Base-by-base conservation (phyloP, 2,329 filamentous ascomycete species). In the Apiospora kogelbergensis region DNA sequence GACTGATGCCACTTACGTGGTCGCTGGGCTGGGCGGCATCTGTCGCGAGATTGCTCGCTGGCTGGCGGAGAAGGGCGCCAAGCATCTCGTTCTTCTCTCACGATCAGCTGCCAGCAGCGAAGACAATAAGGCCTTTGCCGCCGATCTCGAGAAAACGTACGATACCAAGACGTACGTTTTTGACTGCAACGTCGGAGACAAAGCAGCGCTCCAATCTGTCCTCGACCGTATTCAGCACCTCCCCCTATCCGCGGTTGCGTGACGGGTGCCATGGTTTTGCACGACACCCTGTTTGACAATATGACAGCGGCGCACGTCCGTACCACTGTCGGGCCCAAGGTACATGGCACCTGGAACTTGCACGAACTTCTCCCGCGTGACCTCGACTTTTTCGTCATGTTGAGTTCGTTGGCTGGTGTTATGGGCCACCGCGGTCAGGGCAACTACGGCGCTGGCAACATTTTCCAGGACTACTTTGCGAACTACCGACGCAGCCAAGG, bases 341-440 rank as follows among this genome's bases (percentile, higher is more conserved):
- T 86, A 0, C 77, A 82, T 6, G 86, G 85, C 9, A 84, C 83
- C 1, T 85, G 83, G 82, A 88, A 89, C 74, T 80, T 88, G 53
- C 85, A 89, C 74, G 77, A 82, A 15, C 81, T 81, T 0, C 78
- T 86, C 1, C 70, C 76, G n/a, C 72, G 75, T 26, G 30, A 63
- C 20, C 67, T 73, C 15, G 72, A 74, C 63, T 77, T 80, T 70
- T 79, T 79, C 68, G 45, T 69, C 17, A 42, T 71, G 30, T 46
- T 63, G 41, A 73, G 70, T 2, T 79, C 77, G 22, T 60, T 74
- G 26, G 70, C 70, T 0, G 73, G 72, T 13, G 68, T 75, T 0
- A 42, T 76, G 13, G 77, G 73, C 1, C 68, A 71, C 9, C 57
- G 69, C 2, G 71, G 69, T 2, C 78, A 79, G 65, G 71, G 73